Percentiles rank a stretch among this genome's conserved stretches.
phyloP scores from a whole-genome alignment of 768 basidiomycete species.

The Harrya chromipes region DNA sequence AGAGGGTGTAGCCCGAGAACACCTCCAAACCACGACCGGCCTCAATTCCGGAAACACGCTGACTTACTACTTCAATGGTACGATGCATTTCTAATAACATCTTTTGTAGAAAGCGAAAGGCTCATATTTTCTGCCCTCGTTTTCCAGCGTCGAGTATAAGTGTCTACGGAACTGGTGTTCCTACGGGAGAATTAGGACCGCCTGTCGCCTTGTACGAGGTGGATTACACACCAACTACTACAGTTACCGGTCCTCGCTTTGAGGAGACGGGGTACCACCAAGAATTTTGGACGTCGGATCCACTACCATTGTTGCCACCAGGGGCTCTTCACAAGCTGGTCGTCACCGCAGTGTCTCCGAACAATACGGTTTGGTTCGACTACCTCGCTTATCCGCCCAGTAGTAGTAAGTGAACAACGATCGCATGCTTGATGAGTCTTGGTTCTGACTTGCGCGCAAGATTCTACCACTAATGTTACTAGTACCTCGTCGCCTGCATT shows the following conservation, averaged over 20 bases:
- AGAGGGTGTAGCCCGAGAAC: not conserved
- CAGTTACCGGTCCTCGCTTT: not conserved
- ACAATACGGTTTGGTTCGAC: not conserved
- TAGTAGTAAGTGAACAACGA: no score
- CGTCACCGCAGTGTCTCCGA: not conserved
- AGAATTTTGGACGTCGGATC: no score
- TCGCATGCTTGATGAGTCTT: no score
- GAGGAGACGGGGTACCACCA: not conserved
- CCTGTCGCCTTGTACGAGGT: slow-evolving; percentile 1
- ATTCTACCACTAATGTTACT: not conserved
- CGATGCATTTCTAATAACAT: no score
- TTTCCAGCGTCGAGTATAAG: slow-evolving; percentile 5
- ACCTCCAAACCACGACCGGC: not conserved
- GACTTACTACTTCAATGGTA: slow-evolving; percentile 5
- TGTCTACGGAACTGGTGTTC: not conserved
- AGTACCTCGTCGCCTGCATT: not conserved
- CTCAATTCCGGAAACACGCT: not conserved
- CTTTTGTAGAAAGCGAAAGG: not conserved
- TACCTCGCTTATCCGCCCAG: no score
- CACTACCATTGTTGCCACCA: not conserved
- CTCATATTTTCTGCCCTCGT: not conserved
- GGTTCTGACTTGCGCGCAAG: no score
- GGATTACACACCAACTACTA: not conserved
- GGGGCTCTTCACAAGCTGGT: not conserved
- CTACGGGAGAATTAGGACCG: not conserved